A percentile compares a stretch with the other conserved stretches of the same genome.
Evolutionary conservation across 179 eudicot genomes (phyloP).

Genomic region (Amaranthus tricolor): DNA sequence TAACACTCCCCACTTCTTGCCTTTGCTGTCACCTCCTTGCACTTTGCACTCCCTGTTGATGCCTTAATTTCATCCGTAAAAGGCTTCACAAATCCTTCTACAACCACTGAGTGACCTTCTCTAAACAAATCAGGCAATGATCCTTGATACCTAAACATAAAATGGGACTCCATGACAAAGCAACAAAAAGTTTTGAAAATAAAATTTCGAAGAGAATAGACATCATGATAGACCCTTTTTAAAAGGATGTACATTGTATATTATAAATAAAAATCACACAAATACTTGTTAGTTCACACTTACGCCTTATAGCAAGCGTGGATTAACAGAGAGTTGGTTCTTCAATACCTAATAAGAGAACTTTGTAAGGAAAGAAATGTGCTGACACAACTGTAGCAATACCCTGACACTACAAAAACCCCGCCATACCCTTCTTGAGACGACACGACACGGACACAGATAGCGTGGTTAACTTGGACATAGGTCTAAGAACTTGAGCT

Average conservation of each 20-base stretch:
- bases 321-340: neutral
- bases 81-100: conserved; percentile 81
- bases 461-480: too few relatives aligned
- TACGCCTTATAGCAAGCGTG: neutral
- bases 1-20: conserved; percentile 69
- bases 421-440: too few relatives aligned
- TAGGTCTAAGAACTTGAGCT: too few relatives aligned
- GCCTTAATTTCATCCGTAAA: conserved; percentile 55
- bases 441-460: too few relatives aligned
- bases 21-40: conserved; percentile 53
- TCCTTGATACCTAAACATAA: conserved; percentile 60
- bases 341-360: too few relatives aligned
- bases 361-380: too few relatives aligned
- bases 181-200: neutral
- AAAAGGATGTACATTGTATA: neutral
- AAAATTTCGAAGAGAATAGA: neutral
- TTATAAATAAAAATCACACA: neutral
- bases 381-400: too few relatives aligned
- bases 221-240: neutral
- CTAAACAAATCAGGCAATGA: conserved; percentile 88
- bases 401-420: too few relatives aligned
- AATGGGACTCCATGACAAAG: neutral
- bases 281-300: neutral
- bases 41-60: conserved; percentile 26
- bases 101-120: conserved; percentile 97